Conservation (phyloP, 306 rosid genomes). For the Citrullus amarus region DNA sequence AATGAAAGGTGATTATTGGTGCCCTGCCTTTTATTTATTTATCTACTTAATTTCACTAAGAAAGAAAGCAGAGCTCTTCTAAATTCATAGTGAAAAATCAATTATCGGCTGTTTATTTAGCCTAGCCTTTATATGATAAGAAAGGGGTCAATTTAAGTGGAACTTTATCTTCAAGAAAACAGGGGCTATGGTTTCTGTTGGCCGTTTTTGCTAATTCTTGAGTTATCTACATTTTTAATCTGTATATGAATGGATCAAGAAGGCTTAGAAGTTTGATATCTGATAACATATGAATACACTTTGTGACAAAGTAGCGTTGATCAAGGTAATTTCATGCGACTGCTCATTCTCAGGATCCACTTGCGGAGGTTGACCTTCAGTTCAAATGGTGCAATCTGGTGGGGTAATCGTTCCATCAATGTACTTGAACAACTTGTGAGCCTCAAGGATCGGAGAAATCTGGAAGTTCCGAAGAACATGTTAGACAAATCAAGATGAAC, state of each 20-base stretch:
- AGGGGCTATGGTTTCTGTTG: not conserved
- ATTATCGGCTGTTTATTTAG: not conserved
- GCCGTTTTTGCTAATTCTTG: not conserved
- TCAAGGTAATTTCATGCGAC: no score
- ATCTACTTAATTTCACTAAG: not conserved
- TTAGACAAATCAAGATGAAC: no score
- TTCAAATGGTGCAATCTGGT: no score
- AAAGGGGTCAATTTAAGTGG: not conserved
- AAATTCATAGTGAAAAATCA: not conserved
- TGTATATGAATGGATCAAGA: not conserved
- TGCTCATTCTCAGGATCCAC: no score
- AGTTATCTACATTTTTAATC: not conserved
- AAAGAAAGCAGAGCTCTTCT: not conserved
- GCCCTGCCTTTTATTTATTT: not conserved
- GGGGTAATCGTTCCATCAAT: no score
- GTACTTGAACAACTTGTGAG: no score
- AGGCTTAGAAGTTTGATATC: not conserved
- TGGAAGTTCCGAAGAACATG: no score
- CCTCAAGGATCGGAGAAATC: no score
- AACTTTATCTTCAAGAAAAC: not conserved
- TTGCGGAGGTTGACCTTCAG: no score
- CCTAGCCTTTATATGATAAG: not conserved
- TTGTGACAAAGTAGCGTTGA: no score
- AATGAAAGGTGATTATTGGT: not conserved
- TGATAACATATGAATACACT: no score